Conservation (phyloP, 139 green algal species). For the Coelastrella sp. region DNA sequence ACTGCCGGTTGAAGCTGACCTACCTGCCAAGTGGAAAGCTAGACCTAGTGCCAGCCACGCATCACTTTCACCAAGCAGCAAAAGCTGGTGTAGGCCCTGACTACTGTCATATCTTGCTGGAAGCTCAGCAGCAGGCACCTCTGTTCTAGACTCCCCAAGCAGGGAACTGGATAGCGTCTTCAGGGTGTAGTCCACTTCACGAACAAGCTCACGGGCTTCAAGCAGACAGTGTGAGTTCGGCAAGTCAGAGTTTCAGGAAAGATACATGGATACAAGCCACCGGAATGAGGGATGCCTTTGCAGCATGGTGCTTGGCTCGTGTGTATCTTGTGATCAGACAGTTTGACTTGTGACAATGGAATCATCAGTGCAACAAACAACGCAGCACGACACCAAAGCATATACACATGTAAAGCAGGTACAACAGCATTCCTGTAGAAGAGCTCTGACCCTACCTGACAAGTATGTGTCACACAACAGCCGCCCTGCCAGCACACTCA, state of each 20-base stretch:
- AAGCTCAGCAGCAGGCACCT: constrained; percentile 62
- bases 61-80: constrained; percentile 86
- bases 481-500: constrained; percentile 80
- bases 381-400: no score
- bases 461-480: constrained; percentile 99
- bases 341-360: not conserved
- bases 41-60: constrained; percentile 94
- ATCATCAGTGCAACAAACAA: no score
- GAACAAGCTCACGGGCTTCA: constrained; percentile 88
- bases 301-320: no score
- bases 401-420: not conserved
- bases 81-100: constrained; percentile 75
- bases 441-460: constrained; percentile 54
- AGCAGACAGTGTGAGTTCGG: not conserved
- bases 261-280: no score
- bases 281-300: no score
- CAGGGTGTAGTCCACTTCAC: constrained; percentile 96
- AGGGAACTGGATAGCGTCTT: constrained; percentile 83
- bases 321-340: not conserved
- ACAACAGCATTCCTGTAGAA: no score
- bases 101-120: constrained; percentile 59
- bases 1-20: not conserved
- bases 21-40: constrained; percentile 79
- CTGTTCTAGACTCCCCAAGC: constrained; percentile 78
- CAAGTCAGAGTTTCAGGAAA: not conserved